Base-by-base conservation (phyloP, 78 protist genomes). In the Diacronema lutheri region DNA sequence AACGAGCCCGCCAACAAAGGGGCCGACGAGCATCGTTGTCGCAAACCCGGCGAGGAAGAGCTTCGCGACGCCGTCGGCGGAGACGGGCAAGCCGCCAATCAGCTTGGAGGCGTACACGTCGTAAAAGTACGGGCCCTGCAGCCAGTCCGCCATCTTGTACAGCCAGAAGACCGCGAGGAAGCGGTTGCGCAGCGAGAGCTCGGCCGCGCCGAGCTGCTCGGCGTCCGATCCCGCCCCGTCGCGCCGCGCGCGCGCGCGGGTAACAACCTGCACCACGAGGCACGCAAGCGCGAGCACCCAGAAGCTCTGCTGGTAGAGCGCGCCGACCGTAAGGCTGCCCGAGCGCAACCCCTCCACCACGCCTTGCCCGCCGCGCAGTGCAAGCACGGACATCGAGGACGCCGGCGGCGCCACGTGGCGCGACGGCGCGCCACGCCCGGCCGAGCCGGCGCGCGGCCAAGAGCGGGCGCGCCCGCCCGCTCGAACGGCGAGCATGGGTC, bases 81-180 rank as follows among this genome's bases (percentile, higher is more conserved):
- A 46, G 44, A 44, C 55, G 19, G 35, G 33, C 12, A 5, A 20
- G n/a, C 86, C 86, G 31, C 23, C 23, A 65, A 81, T 64, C 41
- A 81, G 61, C 78, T 81, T 81, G 16, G 68, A 50, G 0, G 86
- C 86, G 33, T 81, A 81, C 55, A 81, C 86, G 58, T 86, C 89
- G 81, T 74, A 86, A 50, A 86, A 86, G 82, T 76, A 86, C 29
- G 89, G 89, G 29, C 89, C 89, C 61, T 86, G 87, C 64, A 86
- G 89, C 89, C 89, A 86, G 77, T 86, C 89, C 4, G 89, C 83
- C 89, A 86, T 86, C 78, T 80, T 55, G 73, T 38, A 37, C 76
- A 86, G 55, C 89, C 89, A 86, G 74, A 86, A 86, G 31, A 86
- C 89, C 16, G 25, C 12, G 37, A 86, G 58, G 55, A 86, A 86